Conservation (phyloP, 495 filamentous ascomycete genomes). For the Xylaria flabelliformis region DNA sequence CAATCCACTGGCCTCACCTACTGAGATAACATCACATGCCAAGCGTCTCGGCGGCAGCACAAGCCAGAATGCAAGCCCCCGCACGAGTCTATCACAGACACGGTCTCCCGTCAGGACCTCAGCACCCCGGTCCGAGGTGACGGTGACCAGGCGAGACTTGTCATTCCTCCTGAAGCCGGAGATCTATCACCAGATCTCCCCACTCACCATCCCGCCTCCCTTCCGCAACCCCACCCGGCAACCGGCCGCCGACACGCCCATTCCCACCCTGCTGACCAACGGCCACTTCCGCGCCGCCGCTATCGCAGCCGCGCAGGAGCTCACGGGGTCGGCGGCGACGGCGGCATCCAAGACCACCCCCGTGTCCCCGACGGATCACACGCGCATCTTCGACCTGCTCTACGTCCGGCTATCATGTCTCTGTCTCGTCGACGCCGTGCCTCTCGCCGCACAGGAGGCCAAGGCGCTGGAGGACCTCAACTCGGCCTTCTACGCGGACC, state of each 20-base stretch:
- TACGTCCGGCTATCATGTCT: constrained; percentile 86
- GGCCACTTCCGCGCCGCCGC: constrained; percentile 77
- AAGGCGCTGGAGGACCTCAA: constrained; percentile 83
- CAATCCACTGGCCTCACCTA: constrained; percentile 38
- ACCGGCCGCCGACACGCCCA: constrained; percentile 54
- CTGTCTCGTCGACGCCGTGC: constrained; percentile 68
- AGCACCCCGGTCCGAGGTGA: constrained; percentile 32
- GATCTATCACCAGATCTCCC: constrained; percentile 79
- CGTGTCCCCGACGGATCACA: constrained; percentile 61
- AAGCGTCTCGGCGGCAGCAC: constrained; percentile 31
- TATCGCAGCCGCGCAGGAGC: constrained; percentile 71
- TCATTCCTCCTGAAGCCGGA: constrained; percentile 77
- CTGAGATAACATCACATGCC: constrained; percentile 28
- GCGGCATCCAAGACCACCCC: constrained; percentile 49
- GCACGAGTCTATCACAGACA: constrained; percentile 26
- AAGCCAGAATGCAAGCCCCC: constrained; percentile 34
- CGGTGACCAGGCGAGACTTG: constrained; percentile 67
- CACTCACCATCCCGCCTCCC: constrained; percentile 67
- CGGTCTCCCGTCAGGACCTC: constrained; percentile 28
- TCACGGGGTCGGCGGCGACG: constrained; percentile 54
- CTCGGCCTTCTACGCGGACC: constrained; percentile 68
- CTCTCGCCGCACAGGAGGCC: constrained; percentile 83
- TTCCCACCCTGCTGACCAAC: constrained; percentile 59
- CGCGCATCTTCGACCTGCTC: constrained; percentile 73
- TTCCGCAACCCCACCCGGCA: constrained; percentile 58